Evolutionary conservation across 2,329 filamentous ascomycete species (phyloP), one percentile per base, ranked within the genome.

Genomic region (Chrysoporthe deuterocubensis): DNA sequence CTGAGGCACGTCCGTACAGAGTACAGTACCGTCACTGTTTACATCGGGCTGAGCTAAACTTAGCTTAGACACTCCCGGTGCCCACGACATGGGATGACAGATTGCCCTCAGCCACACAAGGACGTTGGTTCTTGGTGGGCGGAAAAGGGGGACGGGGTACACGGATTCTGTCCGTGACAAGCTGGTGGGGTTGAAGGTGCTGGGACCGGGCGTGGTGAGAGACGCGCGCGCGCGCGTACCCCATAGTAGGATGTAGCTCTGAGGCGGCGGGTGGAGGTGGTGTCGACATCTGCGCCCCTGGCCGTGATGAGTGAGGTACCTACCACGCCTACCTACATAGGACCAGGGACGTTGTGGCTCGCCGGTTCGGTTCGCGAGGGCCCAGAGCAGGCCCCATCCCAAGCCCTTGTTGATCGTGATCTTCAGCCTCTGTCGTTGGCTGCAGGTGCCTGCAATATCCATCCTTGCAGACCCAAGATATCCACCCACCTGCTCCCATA

Each of bases 21-120:
- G 34, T 58, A 58, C 56, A 40, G 56, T 58, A 37, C 8, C 32
- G 5, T 21, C n/a, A 58, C 59, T 61, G 59, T 61, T 26, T 43
- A 61, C 42, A 44, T 44, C 13, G 40, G 21, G 42, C 59, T 44
- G 40, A 42, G 59, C 59, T 61, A 61, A 48, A 61, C 59, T 61
- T 61, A 61, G 59, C 59, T 48, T 48, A 48, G 59, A 61, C 59
- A 21, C 16, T 48, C 26, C 42, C 59, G 43, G 43, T 14, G 42
- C 34, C 42, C 42, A 61, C 43, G 43, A 42, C 43, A 61, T 48
- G 59, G 59, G 42, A 46, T 57, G 54, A 60, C 37, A 43, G 57
- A 26, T 43, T 60, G 44, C 57, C 40, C 43, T 61, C 59, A 61
- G 59, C 59, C 59, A 61, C 59, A 48, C n/a, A 46, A 16, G 42